Percentiles rank a stretch among this genome's conserved stretches.
These are phyloP conservation scores for Trichophyton equinum DNA, from an alignment of 2,329 filamentous ascomycete genomes.

Conservation along the genomic window DNA sequence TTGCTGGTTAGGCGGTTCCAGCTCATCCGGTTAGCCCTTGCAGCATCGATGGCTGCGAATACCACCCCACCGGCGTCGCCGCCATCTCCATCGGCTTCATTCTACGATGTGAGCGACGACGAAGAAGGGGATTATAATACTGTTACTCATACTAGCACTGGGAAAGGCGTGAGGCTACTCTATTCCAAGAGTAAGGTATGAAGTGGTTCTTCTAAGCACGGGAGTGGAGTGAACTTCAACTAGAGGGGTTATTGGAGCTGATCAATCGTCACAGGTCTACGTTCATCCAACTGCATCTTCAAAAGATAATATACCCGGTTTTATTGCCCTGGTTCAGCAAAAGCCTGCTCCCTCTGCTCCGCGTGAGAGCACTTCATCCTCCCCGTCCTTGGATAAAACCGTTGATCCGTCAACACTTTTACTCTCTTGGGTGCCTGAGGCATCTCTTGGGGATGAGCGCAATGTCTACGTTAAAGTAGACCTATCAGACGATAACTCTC, in stretches of 20 bases:
- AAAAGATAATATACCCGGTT: constrained; percentile 92
- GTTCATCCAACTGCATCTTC: constrained; percentile 85
- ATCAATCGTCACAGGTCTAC: constrained; percentile 55
- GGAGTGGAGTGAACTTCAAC: no score
- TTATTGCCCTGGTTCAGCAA: constrained; percentile 85
- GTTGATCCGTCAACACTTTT: constrained; percentile 58
- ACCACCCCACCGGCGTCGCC: constrained; percentile 18
- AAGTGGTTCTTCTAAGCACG: neutral
- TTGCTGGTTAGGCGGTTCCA: neutral
- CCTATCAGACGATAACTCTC: constrained; percentile 66
- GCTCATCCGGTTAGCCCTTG: neutral
- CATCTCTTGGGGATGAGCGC: constrained; percentile 70
- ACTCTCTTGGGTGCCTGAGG: constrained; percentile 87
- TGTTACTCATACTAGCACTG: constrained; percentile 64
- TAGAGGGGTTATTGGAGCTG: neutral
- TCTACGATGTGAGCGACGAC: constrained; percentile 93
- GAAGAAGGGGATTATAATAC: constrained; percentile 93
- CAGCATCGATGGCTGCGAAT: constrained; percentile 1
- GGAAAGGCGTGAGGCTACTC: constrained; percentile 74
- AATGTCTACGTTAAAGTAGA: constrained; percentile 94
- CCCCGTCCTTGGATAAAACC: constrained; percentile 20
- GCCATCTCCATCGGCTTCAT: constrained; percentile 70
- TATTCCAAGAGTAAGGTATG: constrained; percentile 91
- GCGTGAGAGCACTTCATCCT: constrained; percentile 30
- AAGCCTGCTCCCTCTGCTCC: constrained; percentile 38